Evolutionary conservation across 129 eudicot genomes (phyloP).

Genomic region (Heracleum sosnowskyi): DNA sequence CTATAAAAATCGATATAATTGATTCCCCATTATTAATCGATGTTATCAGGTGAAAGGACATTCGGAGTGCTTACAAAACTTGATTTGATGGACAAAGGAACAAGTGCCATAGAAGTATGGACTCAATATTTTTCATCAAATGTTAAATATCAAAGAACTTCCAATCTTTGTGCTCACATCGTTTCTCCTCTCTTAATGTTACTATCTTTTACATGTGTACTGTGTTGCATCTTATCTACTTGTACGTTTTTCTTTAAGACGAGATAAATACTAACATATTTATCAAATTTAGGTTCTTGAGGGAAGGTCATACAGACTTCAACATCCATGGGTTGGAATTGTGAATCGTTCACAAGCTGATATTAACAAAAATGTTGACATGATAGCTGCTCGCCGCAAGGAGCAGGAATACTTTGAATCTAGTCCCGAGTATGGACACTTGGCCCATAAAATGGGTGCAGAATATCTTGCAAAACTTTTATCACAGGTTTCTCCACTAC

Average conservation of each 20-base stretch:
- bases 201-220: slow-evolving; percentile 12
- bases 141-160: background rate
- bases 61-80: slow-evolving; percentile 97
- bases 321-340: slow-evolving; percentile 99
- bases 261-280: background rate
- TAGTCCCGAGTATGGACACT: slow-evolving; percentile 94
- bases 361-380: slow-evolving; percentile 91
- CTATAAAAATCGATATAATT: background rate
- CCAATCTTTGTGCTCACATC: background rate
- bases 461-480: slow-evolving; percentile 92
- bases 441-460: slow-evolving; percentile 93
- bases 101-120: slow-evolving; percentile 82
- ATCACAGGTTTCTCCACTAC: slow-evolving; percentile 46
- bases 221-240: background rate
- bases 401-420: slow-evolving; percentile 87
- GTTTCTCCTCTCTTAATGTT: background rate
- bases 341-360: slow-evolving; percentile 99
- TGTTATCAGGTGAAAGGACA: slow-evolving; percentile 75
- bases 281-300: slow-evolving; percentile 69
- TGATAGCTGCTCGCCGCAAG: slow-evolving; percentile 78
- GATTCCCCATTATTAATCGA: background rate
- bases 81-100: slow-evolving; percentile 96
- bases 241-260: background rate
- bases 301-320: slow-evolving; percentile 91
- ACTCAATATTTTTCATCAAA: slow-evolving; percentile 15